Percentiles rank a stretch among this genome's conserved stretches.
These are phyloP conservation scores for Cubamyces sp. DNA, from an alignment of 768 basidiomycete species.

Conservation along the genomic window DNA sequence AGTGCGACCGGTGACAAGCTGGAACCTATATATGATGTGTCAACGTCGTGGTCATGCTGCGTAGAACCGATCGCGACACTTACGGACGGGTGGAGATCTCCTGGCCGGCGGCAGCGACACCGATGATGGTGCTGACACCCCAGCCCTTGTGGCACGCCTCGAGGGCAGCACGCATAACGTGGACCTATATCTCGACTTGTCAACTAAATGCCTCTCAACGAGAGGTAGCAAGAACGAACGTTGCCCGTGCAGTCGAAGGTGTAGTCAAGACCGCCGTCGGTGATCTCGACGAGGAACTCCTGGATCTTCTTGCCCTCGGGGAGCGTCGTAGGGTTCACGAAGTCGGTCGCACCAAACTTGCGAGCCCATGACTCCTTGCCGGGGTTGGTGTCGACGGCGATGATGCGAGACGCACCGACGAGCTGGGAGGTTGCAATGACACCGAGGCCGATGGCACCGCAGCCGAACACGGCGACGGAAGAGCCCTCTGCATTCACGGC, in stretches of 20 bases:
- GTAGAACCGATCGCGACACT: slow-evolving; percentile 17
- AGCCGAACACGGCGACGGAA: slow-evolving; percentile 93
- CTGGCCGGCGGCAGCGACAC: slow-evolving; percentile 95
- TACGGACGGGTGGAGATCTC: slow-evolving; percentile 52
- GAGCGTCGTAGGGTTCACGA: slow-evolving; percentile 79
- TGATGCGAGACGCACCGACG: slow-evolving; percentile 85
- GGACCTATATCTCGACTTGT: slow-evolving; percentile 51
- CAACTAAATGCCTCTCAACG: neutral
- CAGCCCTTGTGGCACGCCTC: slow-evolving; percentile 99
- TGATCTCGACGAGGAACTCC: slow-evolving; percentile 87
- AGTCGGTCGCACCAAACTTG: slow-evolving; percentile 95
- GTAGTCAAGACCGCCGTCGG: slow-evolving; percentile 95
- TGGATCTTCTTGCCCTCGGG: slow-evolving; percentile 85
- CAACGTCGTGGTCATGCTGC: too few species aligned
- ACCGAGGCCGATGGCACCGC: slow-evolving; percentile 95
- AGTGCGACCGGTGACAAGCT: slow-evolving; percentile 83
- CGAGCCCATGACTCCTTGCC: slow-evolving; percentile 85
- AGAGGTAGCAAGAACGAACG: slow-evolving; percentile 37
- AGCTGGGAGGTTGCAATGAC: slow-evolving; percentile 79
- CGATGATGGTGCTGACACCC: slow-evolving; percentile 96
- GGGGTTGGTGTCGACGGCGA: slow-evolving; percentile 91
- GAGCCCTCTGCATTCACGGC: slow-evolving; percentile 62
- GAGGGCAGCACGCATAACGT: slow-evolving; percentile 93
- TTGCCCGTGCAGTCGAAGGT: slow-evolving; percentile 98
- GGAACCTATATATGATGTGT: slow-evolving; percentile 36